Evolutionary conservation across 805 yeast species (phyloP), one percentile per base, ranked within the genome.

Genomic region (Candida vaughaniae): DNA sequence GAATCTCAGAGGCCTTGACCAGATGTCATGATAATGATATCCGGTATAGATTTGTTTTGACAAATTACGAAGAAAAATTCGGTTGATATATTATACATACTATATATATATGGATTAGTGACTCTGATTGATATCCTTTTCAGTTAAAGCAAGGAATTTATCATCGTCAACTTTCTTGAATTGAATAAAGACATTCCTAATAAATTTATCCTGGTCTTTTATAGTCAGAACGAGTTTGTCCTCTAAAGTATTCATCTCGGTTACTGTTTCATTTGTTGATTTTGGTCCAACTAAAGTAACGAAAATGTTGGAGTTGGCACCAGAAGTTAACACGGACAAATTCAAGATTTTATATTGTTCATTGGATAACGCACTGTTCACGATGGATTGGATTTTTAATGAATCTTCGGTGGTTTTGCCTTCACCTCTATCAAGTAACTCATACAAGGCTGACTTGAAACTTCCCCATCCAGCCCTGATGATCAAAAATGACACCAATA

Each of bases 381-480:
- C 55, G 7, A 71, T 65, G 5, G 54, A 53, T 35, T 70, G 62
- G 16, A 77, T 49, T 18, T 59, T 56, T 14, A 52, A 48, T 45
- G 76, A 83, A 32, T 77, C 66, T 31, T 71, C 73, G 44, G 78
- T 80, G 1, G 57, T 59, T 11, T 58, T 61, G 11, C 77, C 67
- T 25, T 82, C 62, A 2, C 91, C 82, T 45, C 78, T 75, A 52
- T 91, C 99, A 20, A 87, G 71, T 30, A 91, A 66, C 55, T 91
- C 98, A 42, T 73, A 73, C 51, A 82, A 72, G 0, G 97, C 78
- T 18, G 73, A 71, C 41, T 71, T 67, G 49, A 85, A 78, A 18
- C 95, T 90, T 3, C 76, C 74, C 58, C 78, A 73, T 23, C 98
- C 98, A 6, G 96, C 96, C 47, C 75, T 80, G 45, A 90, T 77